These are phyloP conservation scores for Wallacemonas rigidus DNA, from an alignment of 208 protist species.

Conservation along the genomic window DNA sequence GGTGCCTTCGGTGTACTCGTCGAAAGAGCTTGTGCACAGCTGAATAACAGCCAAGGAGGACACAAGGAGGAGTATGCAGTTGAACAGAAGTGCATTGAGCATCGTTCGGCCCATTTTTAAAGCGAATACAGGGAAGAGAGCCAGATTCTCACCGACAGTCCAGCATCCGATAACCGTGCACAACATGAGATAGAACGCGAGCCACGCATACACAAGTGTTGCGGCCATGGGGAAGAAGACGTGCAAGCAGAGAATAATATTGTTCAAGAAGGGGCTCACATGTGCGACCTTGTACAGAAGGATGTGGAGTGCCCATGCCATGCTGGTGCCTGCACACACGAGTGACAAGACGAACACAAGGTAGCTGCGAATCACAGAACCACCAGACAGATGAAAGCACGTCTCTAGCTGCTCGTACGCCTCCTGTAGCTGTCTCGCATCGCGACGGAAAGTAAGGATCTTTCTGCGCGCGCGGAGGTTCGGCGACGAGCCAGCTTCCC, in stretches of 20 bases:
- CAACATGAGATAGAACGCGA: slow-evolving; percentile 90
- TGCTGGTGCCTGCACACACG: slow-evolving; percentile 47
- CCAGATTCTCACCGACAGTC: slow-evolving; percentile 70
- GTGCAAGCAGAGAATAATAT: slow-evolving; percentile 72
- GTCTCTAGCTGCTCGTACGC: slow-evolving; percentile 72
- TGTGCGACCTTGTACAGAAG: slow-evolving; percentile 76
- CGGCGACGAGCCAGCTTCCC: slow-evolving; percentile 30
- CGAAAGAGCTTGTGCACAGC: slow-evolving; percentile 89
- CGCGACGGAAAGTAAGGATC: slow-evolving; percentile 65
- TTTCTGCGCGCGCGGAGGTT: slow-evolving; percentile 45
- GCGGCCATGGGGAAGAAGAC: slow-evolving; percentile 83
- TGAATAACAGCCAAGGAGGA: slow-evolving; percentile 88
- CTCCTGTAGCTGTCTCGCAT: slow-evolving; percentile 78
- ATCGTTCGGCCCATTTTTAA: slow-evolving; percentile 85
- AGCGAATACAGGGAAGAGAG: slow-evolving; percentile 75
- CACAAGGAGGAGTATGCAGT: slow-evolving; percentile 88
- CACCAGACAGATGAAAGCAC: slow-evolving; percentile 68
- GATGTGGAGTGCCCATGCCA: slow-evolving; percentile 90
- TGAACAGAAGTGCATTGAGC: slow-evolving; percentile 95
- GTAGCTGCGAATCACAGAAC: slow-evolving; percentile 54
- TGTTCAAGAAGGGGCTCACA: slow-evolving; percentile 73
- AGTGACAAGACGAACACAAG: slow-evolving; percentile 39
- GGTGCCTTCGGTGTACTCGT: slow-evolving; percentile 65
- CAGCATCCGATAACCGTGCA: slow-evolving; percentile 88
- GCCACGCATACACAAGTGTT: slow-evolving; percentile 79